Evolutionary conservation across 2,329 filamentous ascomycete genomes (phyloP).

Genomic region (Penicillium aurantiogriseum): DNA sequence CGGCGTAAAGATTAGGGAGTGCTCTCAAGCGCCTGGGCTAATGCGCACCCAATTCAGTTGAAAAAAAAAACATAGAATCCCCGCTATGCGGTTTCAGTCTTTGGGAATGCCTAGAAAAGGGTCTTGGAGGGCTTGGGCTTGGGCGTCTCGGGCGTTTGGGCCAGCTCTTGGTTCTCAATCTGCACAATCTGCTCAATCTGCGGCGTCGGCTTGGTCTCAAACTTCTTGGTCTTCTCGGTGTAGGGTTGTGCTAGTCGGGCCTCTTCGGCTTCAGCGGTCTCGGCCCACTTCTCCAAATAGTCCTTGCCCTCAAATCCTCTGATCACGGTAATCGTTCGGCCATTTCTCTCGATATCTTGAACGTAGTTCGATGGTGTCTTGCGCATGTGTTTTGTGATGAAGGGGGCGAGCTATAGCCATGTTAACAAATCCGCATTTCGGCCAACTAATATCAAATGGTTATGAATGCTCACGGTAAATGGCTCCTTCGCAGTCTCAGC

Average conservation of each 20-base stretch:
- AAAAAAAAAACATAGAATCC: neutral
- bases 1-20: neutral
- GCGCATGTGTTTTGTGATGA: conserved; percentile 45
- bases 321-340: conserved; percentile 25
- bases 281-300: conserved; percentile 41
- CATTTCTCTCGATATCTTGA: conserved; percentile 32
- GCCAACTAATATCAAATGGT: neutral
- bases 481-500: conserved; percentile 1
- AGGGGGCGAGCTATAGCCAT: conserved; percentile 43
- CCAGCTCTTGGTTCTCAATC: neutral
- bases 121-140: neutral
- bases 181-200: neutral
- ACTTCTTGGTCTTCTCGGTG: neutral
- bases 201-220: neutral
- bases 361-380: conserved; percentile 23
- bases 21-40: too few species aligned
- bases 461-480: conserved; percentile 14
- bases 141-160: neutral
- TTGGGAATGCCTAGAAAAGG: neutral
- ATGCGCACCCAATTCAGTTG: neutral
- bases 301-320: conserved; percentile 37
- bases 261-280: conserved; percentile 37
- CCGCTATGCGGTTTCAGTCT: neutral
- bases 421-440: conserved; percentile 9
- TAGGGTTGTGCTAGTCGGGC: conserved; percentile 1